Conservation (phyloP, 106 monocot species). For the Narthecium ossifragum region DNA sequence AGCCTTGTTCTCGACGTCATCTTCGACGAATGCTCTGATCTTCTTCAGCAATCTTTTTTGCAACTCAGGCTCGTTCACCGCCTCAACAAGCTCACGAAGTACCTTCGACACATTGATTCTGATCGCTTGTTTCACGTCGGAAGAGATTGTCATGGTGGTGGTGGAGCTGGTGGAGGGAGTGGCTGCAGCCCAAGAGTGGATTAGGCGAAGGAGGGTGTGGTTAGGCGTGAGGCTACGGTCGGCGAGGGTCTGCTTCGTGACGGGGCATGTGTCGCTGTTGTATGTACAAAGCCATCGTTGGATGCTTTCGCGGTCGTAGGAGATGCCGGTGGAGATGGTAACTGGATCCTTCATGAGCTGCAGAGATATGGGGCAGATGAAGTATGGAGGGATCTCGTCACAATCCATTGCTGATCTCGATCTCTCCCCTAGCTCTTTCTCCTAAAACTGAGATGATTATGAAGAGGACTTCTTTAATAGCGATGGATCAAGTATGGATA, state of each 20-base stretch:
- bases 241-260: constrained; percentile 31
- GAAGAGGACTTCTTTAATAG: not conserved
- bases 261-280: constrained; percentile 29
- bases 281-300: constrained; percentile 27
- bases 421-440: no score
- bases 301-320: constrained; percentile 31
- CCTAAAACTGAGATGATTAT: not conserved
- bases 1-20: not conserved
- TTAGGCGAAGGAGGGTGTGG: constrained; percentile 40
- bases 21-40: constrained; percentile 8
- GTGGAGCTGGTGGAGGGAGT: no score
- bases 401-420: no score
- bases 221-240: constrained; percentile 33
- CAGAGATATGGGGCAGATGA: constrained; percentile 25
- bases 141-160: not conserved
- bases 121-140: not conserved
- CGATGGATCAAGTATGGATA: not conserved
- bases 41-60: constrained; percentile 4
- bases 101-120: not conserved
- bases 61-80: not conserved
- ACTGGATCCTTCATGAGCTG: constrained; percentile 27
- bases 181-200: constrained; percentile 19
- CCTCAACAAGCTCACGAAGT: not conserved
- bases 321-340: constrained; percentile 19
- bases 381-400: constrained; percentile 11